These are phyloP conservation scores for Pythium oligandrum DNA, from an alignment of 352 stramenopile species.

Conservation along the genomic window DNA sequence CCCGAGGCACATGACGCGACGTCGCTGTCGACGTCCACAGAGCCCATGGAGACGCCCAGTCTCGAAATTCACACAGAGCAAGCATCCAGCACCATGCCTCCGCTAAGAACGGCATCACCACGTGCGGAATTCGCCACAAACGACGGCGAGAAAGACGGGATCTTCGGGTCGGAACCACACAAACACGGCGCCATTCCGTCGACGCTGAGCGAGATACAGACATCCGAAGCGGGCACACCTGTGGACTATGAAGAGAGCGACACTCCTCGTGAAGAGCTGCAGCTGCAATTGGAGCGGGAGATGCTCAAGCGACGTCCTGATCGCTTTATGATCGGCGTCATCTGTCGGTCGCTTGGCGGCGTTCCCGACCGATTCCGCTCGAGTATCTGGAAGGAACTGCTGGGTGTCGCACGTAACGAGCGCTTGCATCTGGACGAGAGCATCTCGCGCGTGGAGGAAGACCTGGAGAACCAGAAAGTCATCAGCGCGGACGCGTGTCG, in stretches of 20 bases:
- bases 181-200: too few species aligned
- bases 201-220: too few species aligned
- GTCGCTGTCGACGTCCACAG: too few species aligned
- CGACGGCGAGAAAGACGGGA: too few species aligned
- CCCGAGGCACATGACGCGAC: too few species aligned
- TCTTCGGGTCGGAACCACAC: too few species aligned
- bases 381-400: conserved; percentile 74
- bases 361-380: conserved; percentile 50
- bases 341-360: conserved; percentile 62
- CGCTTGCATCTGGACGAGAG: conserved; percentile 58
- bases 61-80: background rate
- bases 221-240: too few species aligned
- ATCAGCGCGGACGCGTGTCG: conserved; percentile 84
- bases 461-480: conserved; percentile 89
- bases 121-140: background rate
- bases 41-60: background rate
- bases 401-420: conserved; percentile 65
- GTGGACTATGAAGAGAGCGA: background rate
- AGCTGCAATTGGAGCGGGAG: conserved; percentile 46
- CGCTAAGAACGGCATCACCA: background rate
- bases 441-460: conserved; percentile 71
- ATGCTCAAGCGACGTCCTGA: conserved; percentile 67
- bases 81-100: background rate
- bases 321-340: conserved; percentile 65
- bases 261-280: conserved; percentile 6